Conservation (phyloP, 2,329 filamentous ascomycete species). For the Escovopsis weberi region DNA sequence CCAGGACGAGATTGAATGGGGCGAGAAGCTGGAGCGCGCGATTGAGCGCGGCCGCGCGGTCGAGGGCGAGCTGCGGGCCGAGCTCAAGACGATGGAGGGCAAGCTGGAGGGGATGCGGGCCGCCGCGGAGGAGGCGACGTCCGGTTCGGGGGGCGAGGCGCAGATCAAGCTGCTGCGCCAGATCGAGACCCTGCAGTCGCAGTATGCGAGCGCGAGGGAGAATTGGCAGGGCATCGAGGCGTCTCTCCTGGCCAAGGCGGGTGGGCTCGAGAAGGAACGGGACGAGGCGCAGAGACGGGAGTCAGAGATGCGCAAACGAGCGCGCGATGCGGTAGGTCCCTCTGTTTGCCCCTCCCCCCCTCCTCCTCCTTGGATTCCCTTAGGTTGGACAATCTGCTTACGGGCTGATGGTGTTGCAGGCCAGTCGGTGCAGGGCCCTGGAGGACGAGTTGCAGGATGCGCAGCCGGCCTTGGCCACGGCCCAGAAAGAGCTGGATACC, state of each 20-base stretch:
- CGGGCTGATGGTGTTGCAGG: conserved; percentile 26
- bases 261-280: conserved; percentile 73
- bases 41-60: conserved; percentile 52
- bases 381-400: background rate
- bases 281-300: conserved; percentile 77
- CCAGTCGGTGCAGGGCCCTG: conserved; percentile 45
- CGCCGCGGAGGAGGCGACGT: conserved; percentile 78
- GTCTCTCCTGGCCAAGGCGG: conserved; percentile 63
- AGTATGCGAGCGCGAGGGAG: conserved; percentile 85
- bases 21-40: conserved; percentile 58
- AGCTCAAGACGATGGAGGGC: conserved; percentile 64
- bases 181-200: conserved; percentile 87
- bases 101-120: conserved; percentile 80
- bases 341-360: background rate
- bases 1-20: conserved; percentile 54
- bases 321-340: conserved; percentile 61
- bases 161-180: conserved; percentile 85
- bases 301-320: conserved; percentile 76
- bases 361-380: too few relatives aligned
- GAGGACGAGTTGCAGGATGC: conserved; percentile 74
- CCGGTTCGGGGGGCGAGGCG: conserved; percentile 64
- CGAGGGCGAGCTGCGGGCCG: conserved; percentile 68
- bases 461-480: conserved; percentile 45
- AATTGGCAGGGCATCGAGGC: conserved; percentile 97
- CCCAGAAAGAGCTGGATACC: conserved; percentile 48